Conservation (phyloP, 306 rosid species). For the Coriaria nepalensis region DNA sequence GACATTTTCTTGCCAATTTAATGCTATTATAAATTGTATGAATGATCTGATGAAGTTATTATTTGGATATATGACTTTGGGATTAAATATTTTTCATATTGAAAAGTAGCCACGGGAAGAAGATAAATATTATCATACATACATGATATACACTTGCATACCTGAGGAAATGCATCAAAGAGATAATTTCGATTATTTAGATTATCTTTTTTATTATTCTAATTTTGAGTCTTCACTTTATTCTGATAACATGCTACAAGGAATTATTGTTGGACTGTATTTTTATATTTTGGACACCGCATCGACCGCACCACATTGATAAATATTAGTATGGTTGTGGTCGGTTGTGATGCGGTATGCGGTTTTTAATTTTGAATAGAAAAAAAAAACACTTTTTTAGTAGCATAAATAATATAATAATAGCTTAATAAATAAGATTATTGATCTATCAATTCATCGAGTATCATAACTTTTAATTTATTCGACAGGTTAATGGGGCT, state of each 20-base stretch:
- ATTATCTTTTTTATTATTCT: neutral
- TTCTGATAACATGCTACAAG: neutral
- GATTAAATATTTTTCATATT: neutral
- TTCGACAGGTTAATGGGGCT: too few relatives aligned
- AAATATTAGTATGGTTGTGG: too few relatives aligned
- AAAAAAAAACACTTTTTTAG: too few relatives aligned
- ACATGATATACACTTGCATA: neutral
- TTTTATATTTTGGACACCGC: too few relatives aligned
- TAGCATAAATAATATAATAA: too few relatives aligned
- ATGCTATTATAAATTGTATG: conserved; percentile 2
- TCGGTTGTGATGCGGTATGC: too few relatives aligned
- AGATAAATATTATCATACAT: neutral
- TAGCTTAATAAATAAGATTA: too few relatives aligned
- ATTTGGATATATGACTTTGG: neutral
- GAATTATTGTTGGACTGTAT: too few relatives aligned
- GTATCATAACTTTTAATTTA: too few relatives aligned
- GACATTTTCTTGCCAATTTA: neutral
- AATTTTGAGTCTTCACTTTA: neutral
- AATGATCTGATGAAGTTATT: neutral
- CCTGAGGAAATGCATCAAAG: neutral
- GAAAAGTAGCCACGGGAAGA: neutral
- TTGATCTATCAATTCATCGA: too few relatives aligned
- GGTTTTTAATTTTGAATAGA: too few relatives aligned
- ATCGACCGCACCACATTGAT: too few relatives aligned
- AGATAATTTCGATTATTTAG: neutral